These are phyloP conservation scores for Metschnikowia arizonensis DNA, from an alignment of 805 yeast genomes.

Conservation along the genomic window DNA sequence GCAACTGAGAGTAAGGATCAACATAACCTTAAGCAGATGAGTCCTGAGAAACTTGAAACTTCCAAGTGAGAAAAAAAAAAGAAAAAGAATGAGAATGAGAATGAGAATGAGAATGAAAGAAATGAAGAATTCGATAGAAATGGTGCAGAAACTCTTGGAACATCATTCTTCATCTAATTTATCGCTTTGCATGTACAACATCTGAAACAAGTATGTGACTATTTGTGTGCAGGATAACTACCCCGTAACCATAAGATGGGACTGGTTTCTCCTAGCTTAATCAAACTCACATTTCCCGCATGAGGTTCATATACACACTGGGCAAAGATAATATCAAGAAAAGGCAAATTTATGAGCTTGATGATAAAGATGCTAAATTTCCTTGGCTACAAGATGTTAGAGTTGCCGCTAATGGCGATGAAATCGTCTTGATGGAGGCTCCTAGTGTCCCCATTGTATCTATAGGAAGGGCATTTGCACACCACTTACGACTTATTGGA, in stretches of 20 bases:
- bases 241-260: neutral
- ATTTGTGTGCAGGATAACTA: neutral
- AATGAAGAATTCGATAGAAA: neutral
- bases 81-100: no score
- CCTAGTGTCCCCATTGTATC: constrained; percentile 12
- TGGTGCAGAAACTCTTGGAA: neutral
- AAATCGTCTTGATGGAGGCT: constrained; percentile 12
- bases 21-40: neutral
- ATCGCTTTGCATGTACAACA: neutral
- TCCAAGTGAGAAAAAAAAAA: neutral
- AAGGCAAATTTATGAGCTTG: constrained; percentile 11
- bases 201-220: neutral
- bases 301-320: constrained; percentile 13
- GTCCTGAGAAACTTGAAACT: neutral
- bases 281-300: neutral
- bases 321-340: constrained; percentile 11
- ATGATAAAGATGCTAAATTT: constrained; percentile 6
- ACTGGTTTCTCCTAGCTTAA: neutral
- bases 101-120: no score
- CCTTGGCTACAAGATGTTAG: constrained; percentile 14
- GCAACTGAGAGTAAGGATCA: neutral
- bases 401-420: constrained; percentile 10
- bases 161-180: neutral
- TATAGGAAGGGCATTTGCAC: constrained; percentile 15
- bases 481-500: constrained; percentile 15